Conservation (phyloP, 2,329 filamentous ascomycete species). For the Fusarium subglutinans region DNA sequence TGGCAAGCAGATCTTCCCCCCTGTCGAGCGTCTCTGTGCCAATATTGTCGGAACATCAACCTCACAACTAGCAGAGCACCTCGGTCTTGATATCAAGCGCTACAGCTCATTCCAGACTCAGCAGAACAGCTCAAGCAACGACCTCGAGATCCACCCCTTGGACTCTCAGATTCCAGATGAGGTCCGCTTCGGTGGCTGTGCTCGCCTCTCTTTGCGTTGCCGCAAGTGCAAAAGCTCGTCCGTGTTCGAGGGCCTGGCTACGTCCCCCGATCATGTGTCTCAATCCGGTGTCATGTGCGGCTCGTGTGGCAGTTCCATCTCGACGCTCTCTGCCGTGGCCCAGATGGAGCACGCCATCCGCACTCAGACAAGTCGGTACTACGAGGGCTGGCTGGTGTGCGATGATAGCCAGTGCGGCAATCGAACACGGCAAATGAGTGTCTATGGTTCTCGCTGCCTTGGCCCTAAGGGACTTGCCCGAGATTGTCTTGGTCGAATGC, state of each 20-base stretch:
- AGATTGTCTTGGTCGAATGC: constrained; percentile 88
- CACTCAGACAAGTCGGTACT: constrained; percentile 81
- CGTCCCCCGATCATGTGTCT: constrained; percentile 68
- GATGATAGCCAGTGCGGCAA: constrained; percentile 88
- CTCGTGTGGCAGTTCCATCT: constrained; percentile 71
- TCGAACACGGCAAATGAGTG: constrained; percentile 89
- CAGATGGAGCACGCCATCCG: constrained; percentile 90
- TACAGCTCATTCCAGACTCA: constrained; percentile 67
- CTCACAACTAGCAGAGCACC: constrained; percentile 87
- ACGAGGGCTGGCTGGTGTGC: constrained; percentile 91
- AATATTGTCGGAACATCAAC: constrained; percentile 95
- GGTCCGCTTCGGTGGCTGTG: constrained; percentile 85
- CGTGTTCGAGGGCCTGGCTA: constrained; percentile 78
- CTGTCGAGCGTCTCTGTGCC: constrained; percentile 95
- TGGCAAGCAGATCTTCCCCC: constrained; percentile 97
- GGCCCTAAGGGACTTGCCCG: constrained; percentile 85
- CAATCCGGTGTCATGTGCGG: constrained; percentile 80
- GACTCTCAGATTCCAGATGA: constrained; percentile 95
- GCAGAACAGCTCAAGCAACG: constrained; percentile 62
- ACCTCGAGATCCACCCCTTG: constrained; percentile 84
- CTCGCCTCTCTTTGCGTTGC: constrained; percentile 81
- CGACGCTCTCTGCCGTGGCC: constrained; percentile 79
- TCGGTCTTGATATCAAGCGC: constrained; percentile 89
- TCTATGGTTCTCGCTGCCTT: constrained; percentile 90
- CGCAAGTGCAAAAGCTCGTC: constrained; percentile 78